Base-by-base conservation (phyloP, 2,329 filamentous ascomycete species). In the Colletotrichum melonis region DNA sequence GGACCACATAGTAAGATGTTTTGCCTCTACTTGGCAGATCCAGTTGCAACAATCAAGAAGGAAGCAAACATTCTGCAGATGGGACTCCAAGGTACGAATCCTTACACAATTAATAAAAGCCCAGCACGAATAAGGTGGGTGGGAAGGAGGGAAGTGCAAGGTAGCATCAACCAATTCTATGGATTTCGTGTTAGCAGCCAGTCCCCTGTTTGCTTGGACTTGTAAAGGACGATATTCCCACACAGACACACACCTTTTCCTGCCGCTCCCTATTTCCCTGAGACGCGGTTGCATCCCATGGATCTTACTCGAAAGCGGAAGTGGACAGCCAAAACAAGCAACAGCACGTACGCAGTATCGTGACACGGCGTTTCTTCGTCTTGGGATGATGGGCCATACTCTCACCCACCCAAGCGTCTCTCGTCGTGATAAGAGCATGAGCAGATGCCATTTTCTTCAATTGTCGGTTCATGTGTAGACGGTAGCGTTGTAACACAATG, bases 141-240 rank as follows among this genome's bases (percentile, higher is more conserved):
- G 28, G 19, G 26, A 57, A 57, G 55, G 30, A 57, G 49, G 56
- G 65, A 22, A 57, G 19, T 60, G 59, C 14, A 14, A 42, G 2
- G 38, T 67, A 24, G 59, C 52, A 69, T 57, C 58, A 26, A 57
- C 63, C n/a, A 46, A n/a, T 56, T 64, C 26, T 55, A 28, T 57
- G 55, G 59, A 54, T 69, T 49, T 32, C 49, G 58, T 46, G 28
- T 69, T 55, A 46, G 30, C 28, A 60, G 42, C 26, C 26, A 9
- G 38, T 58, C 56, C 65, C 65, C 70, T 69, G 60, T 42, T 65
- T 65, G 70, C 60, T 67, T 72, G 35, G 57, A 63, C 69, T 58
- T 67, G 49, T 30, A 62, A 59, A 42, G 56, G 56, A 52, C 38
- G 55, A 55, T 73, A 73, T 73, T 62, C 35, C 60, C 56, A 56